phyloP scores from a whole-genome alignment of 2,329 filamentous ascomycete species.

The Thelonectria blattea region DNA sequence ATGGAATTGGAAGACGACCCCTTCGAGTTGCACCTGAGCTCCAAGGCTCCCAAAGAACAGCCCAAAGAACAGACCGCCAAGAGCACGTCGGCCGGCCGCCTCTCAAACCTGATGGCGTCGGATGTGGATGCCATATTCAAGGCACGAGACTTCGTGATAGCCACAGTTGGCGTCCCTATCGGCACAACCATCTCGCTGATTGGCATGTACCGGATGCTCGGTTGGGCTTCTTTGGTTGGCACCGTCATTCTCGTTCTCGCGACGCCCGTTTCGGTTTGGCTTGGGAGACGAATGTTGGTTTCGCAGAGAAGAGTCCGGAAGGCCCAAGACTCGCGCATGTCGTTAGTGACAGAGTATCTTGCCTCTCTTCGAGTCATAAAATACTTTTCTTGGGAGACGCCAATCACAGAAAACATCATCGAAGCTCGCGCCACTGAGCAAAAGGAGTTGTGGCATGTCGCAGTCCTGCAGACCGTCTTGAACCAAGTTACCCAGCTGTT shows the following conservation, averaged over 20 bases:
- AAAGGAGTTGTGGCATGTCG: constrained; percentile 59
- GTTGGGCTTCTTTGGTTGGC: constrained; percentile 62
- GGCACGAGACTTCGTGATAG: constrained; percentile 58
- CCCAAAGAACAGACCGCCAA: constrained; percentile 37
- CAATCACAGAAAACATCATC: constrained; percentile 58
- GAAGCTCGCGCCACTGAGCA: constrained; percentile 58
- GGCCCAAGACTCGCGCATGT: constrained; percentile 63
- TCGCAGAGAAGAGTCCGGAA: constrained; percentile 59
- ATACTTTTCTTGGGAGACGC: constrained; percentile 66
- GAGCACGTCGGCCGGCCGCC: constrained; percentile 54
- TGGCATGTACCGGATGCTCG: constrained; percentile 61
- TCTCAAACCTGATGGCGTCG: constrained; percentile 64
- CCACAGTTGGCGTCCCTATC: constrained; percentile 52
- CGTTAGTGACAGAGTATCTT: constrained; percentile 63
- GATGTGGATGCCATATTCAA: constrained; percentile 62
- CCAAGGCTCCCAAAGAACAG: constrained; percentile 36
- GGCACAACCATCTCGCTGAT: constrained; percentile 55
- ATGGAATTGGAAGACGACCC: constrained; percentile 64
- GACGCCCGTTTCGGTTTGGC: constrained; percentile 56
- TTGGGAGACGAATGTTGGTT: constrained; percentile 56
- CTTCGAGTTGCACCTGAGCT: constrained; percentile 42
- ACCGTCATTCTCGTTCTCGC: constrained; percentile 54
- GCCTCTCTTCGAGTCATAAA: constrained; percentile 64
- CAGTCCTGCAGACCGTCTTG: constrained; percentile 53
- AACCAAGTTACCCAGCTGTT: constrained; percentile 58